Evolutionary conservation across 331 rosid genomes (phyloP), one percentile per base, ranked within the genome.

Genomic region (Malus hybrid): DNA sequence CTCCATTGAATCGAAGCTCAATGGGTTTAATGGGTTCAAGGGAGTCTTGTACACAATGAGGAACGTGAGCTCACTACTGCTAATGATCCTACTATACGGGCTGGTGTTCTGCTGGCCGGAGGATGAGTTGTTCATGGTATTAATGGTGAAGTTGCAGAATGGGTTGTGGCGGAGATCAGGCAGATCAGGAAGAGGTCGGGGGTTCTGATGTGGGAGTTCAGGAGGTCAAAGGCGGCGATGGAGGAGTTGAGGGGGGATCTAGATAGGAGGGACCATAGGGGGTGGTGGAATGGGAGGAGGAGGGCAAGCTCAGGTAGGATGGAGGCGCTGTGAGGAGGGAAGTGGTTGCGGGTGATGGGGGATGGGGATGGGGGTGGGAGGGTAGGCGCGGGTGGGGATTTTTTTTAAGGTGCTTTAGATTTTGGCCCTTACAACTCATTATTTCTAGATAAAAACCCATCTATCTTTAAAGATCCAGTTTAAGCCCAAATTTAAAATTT

Each of bases 11-110:
- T 95, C 99, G 6, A 95, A 95, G 84, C 86, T 95, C 8, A 90
- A 95, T 71, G 98, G 98, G 46, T 95, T 95, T 87, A 92, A 85
- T 56, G 97, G 98, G 5, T 95, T 92, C 90, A 82, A 93, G 59
- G 99, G 98, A 57, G 98, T 95, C 5, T 74, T 95, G 3, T 95
- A 92, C 69, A 90, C 97, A 83, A 95, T 95, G 99, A 92, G 99
- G 75, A 95, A 95, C 86, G 99, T 95, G 65, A 92, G 99, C 82
- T 90, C 96, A 13, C 72, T 95, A 32, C 76, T 95, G 46, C 86
- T 95, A 3, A 88, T 89, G 93, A 89, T 92, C 67, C 59, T 95
- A 55, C 76, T 95, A 3, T 87, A 87, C 29, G 98, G 96, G 0
- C 46, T 88, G 59, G 98, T 92, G 1, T 92, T 87, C 64, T 89